Percentiles rank a stretch among this genome's conserved stretches.
These are phyloP conservation scores for Citrullus amarus DNA, from an alignment of 306 rosid species.

Conservation along the genomic window DNA sequence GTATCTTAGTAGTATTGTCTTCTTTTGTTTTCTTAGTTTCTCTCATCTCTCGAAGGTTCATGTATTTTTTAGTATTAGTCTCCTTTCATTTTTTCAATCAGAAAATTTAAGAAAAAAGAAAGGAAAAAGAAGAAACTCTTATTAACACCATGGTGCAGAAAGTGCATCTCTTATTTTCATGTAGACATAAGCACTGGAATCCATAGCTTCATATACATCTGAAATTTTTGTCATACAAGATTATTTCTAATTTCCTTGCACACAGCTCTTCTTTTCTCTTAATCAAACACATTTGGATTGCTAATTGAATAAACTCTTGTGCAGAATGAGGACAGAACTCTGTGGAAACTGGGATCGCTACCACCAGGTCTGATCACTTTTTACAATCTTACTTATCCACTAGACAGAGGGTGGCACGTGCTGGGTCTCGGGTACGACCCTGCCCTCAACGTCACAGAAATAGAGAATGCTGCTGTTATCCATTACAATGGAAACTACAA, in stretches of 20 bases:
- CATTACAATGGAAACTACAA: slow-evolving; percentile 98
- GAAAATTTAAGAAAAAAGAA: too few relatives aligned
- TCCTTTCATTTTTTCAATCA: too few relatives aligned
- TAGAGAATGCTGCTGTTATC: slow-evolving; percentile 73
- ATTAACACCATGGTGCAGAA: too few relatives aligned
- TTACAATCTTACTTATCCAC: slow-evolving; percentile 70
- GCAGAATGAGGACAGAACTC: slow-evolving; percentile 93
- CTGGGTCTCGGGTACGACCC: slow-evolving; percentile 98
- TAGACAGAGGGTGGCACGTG: slow-evolving; percentile 85
- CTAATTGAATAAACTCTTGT: slow-evolving; percentile 16
- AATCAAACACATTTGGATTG: neutral
- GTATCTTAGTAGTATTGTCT: too few relatives aligned
- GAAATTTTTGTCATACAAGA: neutral
- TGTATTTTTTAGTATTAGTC: too few relatives aligned
- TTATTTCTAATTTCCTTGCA: neutral
- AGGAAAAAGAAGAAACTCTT: too few relatives aligned
- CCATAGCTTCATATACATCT: neutral
- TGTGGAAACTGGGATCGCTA: slow-evolving; percentile 95
- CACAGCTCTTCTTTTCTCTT: neutral
- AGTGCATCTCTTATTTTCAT: neutral
- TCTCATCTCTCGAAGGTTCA: too few relatives aligned
- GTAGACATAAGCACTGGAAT: neutral
- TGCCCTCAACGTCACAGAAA: slow-evolving; percentile 68
- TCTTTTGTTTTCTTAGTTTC: too few relatives aligned
- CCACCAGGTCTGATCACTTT: slow-evolving; percentile 93